Evolutionary conservation across 2,329 filamentous ascomycete species (phyloP).

Genomic region (Hypoxylon sp.): DNA sequence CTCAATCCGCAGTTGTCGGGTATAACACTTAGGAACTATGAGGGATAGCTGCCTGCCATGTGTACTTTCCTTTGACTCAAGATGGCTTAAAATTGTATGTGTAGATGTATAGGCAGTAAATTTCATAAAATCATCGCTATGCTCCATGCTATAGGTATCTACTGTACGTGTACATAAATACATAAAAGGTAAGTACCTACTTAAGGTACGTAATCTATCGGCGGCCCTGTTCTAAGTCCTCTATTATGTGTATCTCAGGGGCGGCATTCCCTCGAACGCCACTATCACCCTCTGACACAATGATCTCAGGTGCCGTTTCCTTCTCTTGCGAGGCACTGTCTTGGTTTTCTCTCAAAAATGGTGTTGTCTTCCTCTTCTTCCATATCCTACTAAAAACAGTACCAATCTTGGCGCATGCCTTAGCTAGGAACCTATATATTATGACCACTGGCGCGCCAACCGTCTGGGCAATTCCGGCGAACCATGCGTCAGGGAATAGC

Average conservation of each 20-base stretch:
- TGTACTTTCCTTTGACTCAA: too few species aligned
- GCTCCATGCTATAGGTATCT: constrained; percentile 7
- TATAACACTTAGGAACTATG: too few species aligned
- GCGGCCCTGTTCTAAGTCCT: constrained; percentile 49
- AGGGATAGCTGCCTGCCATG: too few species aligned
- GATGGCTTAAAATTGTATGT: too few species aligned
- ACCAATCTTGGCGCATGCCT: constrained; percentile 42
- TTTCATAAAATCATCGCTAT: constrained; percentile 13
- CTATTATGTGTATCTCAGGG: constrained; percentile 48
- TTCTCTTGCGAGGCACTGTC: constrained; percentile 12
- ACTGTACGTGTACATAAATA: constrained; percentile 11
- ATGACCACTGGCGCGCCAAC: constrained; percentile 54
- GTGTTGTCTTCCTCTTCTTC: constrained; percentile 30
- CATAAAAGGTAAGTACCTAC: background rate
- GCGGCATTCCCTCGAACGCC: constrained; percentile 17
- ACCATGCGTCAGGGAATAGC: constrained; percentile 64
- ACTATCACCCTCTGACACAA: constrained; percentile 44
- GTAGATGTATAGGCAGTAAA: background rate
- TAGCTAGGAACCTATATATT: constrained; percentile 47
- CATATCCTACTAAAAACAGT: constrained; percentile 37
- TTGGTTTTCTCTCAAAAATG: constrained; percentile 13
- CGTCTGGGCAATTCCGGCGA: constrained; percentile 52
- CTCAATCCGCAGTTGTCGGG: too few species aligned
- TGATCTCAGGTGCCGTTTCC: constrained; percentile 47
- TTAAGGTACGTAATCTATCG: constrained; percentile 18